Evolutionary conservation across 73 alveolate species (phyloP), one percentile per base, ranked within the genome.

Genomic region (Paramecium sexaurelia): DNA sequence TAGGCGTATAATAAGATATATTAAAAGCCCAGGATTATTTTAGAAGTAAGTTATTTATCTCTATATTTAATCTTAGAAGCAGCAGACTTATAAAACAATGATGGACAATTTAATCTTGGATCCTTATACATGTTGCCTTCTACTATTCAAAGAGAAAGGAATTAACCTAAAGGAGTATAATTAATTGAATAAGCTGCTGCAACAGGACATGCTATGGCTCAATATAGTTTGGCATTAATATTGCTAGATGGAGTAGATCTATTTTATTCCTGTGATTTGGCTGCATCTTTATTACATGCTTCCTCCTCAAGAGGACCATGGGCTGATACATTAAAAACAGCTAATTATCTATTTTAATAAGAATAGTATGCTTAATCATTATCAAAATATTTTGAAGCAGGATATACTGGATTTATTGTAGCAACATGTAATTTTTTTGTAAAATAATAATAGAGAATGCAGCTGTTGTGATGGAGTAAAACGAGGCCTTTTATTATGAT

Each of bases 201-300:
- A 33, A 71, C 19, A 11, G 35, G 43, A 9, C 86, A 71, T 71
- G 57, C 86, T 11, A 35, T 71, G 56, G 86, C 57, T 19, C 33
- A 71, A 71, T 71, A 71, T 37, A 71, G 86, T 37, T 71, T 71
- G 6, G 86, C 86, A 11, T 35, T 71, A n/a, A 71, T 71, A 13
- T 37, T 71, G 15, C 29, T 71, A 13, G 86, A 71, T 71, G 86
- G 86, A 35, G 86, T 71, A 11, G 86, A 71, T 71, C 36, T 71
- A 33, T 71, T 71, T 36, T 71, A 71, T 71, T 71, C 86, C 1
- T 71, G 86, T 9, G 86, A 71, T 35, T 37, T 71, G 43, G 86
- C 86, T 33, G 86, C 86, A 6, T 8, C 37, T 0, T 35, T 71
- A 71, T 33, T 71, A 71, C 56, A 71, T 33, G 10, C 56, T 15